phyloP scores from a whole-genome alignment of 1,284 basidiomycete species.

The Ustilago tritici region DNA sequence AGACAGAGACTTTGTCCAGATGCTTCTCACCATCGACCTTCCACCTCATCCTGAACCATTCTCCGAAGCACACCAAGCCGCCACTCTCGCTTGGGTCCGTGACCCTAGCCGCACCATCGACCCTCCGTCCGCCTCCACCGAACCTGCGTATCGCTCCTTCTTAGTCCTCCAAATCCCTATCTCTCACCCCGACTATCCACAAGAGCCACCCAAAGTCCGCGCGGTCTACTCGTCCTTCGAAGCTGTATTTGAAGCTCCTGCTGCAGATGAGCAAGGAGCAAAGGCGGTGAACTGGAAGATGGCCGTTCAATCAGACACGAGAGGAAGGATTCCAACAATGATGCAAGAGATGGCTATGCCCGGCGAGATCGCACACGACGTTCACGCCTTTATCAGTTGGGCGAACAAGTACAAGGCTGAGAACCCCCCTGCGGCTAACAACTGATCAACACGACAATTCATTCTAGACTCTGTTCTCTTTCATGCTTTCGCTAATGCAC shows the following conservation, averaged over 20 bases:
- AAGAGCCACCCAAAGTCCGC: constrained; percentile 46
- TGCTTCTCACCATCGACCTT: constrained; percentile 60
- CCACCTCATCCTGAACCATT: constrained; percentile 55
- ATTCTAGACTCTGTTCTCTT: neutral
- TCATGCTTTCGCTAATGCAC: neutral
- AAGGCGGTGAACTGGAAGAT: constrained; percentile 50
- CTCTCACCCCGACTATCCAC: constrained; percentile 38
- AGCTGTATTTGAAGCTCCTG: constrained; percentile 48
- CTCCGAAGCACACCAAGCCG: constrained; percentile 51
- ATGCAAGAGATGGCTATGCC: constrained; percentile 63
- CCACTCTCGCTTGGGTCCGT: constrained; percentile 32
- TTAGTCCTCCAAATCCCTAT: constrained; percentile 59
- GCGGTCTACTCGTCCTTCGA: constrained; percentile 63
- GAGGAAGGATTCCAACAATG: constrained; percentile 58
- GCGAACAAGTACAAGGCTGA: constrained; percentile 40
- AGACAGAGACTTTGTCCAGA: constrained; percentile 65
- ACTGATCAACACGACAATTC: neutral
- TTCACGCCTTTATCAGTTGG: constrained; percentile 62
- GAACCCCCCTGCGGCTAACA: constrained; percentile 13
- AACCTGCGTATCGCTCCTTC: constrained; percentile 47
- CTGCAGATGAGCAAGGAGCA: neutral
- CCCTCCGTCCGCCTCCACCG: constrained; percentile 11
- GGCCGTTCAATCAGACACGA: constrained; percentile 59
- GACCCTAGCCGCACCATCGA: constrained; percentile 18
- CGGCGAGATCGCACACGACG: constrained; percentile 60